Percentiles rank a stretch among this genome's conserved stretches.
phyloP scores from a whole-genome alignment of 2,329 filamentous ascomycete genomes.

The Dactylellina drechsleri region DNA sequence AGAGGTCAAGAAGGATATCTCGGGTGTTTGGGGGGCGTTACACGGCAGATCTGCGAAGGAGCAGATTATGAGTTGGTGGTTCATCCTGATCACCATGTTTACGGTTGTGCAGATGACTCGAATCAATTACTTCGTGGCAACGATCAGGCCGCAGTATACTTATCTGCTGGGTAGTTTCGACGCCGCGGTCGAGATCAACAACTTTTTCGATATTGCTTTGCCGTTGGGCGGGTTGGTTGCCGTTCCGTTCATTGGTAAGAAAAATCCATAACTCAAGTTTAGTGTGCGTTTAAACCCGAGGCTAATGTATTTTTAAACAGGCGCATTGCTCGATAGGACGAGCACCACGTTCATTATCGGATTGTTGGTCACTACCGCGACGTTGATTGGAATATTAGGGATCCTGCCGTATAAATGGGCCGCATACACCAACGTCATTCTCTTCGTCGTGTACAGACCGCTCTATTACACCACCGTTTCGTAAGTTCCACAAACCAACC shows the following conservation, averaged over 20 bases:
- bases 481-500: slow-evolving; percentile 60
- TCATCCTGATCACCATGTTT: slow-evolving; percentile 82
- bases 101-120: slow-evolving; percentile 73
- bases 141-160: slow-evolving; percentile 82
- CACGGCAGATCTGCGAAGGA: slow-evolving; percentile 76
- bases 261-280: neutral
- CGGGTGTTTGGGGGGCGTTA: slow-evolving; percentile 86
- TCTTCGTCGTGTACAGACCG: slow-evolving; percentile 86
- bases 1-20: slow-evolving; percentile 74
- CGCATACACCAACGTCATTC: slow-evolving; percentile 77
- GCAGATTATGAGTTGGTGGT: slow-evolving; percentile 85
- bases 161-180: slow-evolving; percentile 73
- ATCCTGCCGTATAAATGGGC: slow-evolving; percentile 74
- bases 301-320: slow-evolving; percentile 60
- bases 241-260: slow-evolving; percentile 76
- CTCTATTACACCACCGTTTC: slow-evolving; percentile 92
- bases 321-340: slow-evolving; percentile 78
- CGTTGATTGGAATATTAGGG: slow-evolving; percentile 79
- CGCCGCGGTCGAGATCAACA: slow-evolving; percentile 76
- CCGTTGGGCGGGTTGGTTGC: slow-evolving; percentile 84
- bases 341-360: slow-evolving; percentile 77
- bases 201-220: slow-evolving; percentile 85
- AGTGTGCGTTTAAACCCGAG: neutral
- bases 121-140: slow-evolving; percentile 94
- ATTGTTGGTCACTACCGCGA: slow-evolving; percentile 76